Base-by-base conservation (phyloP, 225 moss, liverwort and hornwort genomes). In the Asterella californica region DNA sequence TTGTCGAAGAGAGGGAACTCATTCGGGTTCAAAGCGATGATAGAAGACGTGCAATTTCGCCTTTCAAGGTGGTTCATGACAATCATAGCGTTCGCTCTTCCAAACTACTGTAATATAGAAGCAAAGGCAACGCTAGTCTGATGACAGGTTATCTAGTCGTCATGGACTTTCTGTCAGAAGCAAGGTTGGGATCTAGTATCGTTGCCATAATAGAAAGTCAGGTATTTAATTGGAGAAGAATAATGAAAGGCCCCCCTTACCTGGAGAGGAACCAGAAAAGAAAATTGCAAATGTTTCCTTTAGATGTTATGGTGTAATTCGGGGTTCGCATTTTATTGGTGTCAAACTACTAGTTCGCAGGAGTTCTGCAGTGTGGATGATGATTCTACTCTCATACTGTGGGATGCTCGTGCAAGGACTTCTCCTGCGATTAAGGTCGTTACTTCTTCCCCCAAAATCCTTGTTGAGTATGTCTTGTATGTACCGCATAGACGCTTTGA, bases 361-460 rank as follows among this genome's bases (percentile, higher is more conserved):
- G 96, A 96, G 81, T 96, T 96, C 77, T 96, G 96, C 90, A 96
- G 96, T 78, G 96, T 96, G 65, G 96, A 94, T 61, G 96, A 96
- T 83, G 96, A 96, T 84, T 90, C 94, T 79, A 87, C 91, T 65
- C 92, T 96, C 76, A 88, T 96, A 32, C 74, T 96, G 66, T 96
- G 96, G 96, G 96, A 96, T 87, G 94, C 92, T 73, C 92, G 96
- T 71, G 52, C 85, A 76, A 86, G 90, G 75, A 77, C 76, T 42
- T 79, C 89, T 62, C 96, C 96, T 75, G 84, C 85, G 78, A 86
- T 89, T 34, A 94, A 92, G 94, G 95, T 95, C 30, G 14, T n/a
- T 65, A 19, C n/a, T 55, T 70, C 25, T 59, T 34, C 15, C 14
- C 27, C 15, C 34, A n/a, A 49, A n/a, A 49, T 73, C 30, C 50